These are phyloP conservation scores for Xerocomus amazonicus DNA, from an alignment of 1,284 basidiomycete species.

Conservation along the genomic window DNA sequence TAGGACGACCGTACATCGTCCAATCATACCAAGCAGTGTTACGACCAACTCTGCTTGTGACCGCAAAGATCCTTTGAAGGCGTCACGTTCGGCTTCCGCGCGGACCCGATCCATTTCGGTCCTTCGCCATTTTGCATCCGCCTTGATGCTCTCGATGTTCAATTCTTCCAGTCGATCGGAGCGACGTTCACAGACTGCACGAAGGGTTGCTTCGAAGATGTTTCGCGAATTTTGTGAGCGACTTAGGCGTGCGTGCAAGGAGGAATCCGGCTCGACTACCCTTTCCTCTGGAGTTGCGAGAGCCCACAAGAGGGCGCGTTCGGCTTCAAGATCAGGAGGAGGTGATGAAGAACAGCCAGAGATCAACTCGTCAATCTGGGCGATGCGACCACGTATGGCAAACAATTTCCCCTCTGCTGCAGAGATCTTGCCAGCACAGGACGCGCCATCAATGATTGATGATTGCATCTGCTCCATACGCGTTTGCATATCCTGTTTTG, in stretches of 20 bases:
- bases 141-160: conserved; percentile 67
- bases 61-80: conserved; percentile 59
- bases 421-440: conserved; percentile 68
- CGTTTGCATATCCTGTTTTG: conserved; percentile 64
- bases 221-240: conserved; percentile 72
- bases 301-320: conserved; percentile 66
- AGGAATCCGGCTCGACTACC: conserved; percentile 56
- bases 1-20: conserved; percentile 72
- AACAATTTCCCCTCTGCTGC: conserved; percentile 72
- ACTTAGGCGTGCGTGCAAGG: conserved; percentile 57
- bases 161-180: conserved; percentile 79
- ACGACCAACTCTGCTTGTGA: conserved; percentile 70
- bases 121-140: conserved; percentile 64
- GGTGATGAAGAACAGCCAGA: conserved; percentile 34
- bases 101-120: conserved; percentile 72
- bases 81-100: conserved; percentile 67
- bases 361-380: conserved; percentile 54
- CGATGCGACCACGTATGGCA: conserved; percentile 64
- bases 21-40: conserved; percentile 73
- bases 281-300: conserved; percentile 73
- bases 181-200: conserved; percentile 73
- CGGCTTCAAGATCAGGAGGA: conserved; percentile 66
- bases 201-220: conserved; percentile 81
- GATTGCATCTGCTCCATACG: conserved; percentile 67
- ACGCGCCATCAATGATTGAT: conserved; percentile 75